These are phyloP conservation scores for Vaccinium corymbosum DNA, from an alignment of 148 eudicot genomes.

Conservation along the genomic window DNA sequence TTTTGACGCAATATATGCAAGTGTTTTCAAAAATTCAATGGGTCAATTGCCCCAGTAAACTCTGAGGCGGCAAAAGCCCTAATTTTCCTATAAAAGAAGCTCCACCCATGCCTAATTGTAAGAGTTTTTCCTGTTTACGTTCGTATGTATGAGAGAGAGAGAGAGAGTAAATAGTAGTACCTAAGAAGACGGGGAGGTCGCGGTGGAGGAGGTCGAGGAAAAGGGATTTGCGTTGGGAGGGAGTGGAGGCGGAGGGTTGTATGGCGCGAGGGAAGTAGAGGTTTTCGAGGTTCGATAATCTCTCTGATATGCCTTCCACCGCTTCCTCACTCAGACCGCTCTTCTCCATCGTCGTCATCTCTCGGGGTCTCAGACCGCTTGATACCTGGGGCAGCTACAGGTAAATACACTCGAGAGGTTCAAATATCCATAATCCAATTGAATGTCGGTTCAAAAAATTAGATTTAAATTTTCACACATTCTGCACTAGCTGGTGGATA, in stretches of 20 bases:
- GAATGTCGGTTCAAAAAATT: too few relatives aligned
- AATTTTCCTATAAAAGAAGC: not conserved
- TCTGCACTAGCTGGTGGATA: too few relatives aligned
- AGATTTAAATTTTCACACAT: too few relatives aligned
- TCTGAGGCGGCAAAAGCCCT: not conserved
- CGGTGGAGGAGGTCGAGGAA: constrained; percentile 73
- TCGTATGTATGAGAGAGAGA: not conserved
- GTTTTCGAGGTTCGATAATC: constrained; percentile 63
- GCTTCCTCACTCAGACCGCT: constrained; percentile 26
- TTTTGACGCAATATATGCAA: not conserved
- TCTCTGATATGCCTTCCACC: constrained; percentile 50
- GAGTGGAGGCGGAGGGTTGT: constrained; percentile 45
- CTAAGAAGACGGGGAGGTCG: constrained; percentile 77
- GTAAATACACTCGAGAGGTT: too few relatives aligned
- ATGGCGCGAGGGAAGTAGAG: constrained; percentile 78
- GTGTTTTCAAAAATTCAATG: not conserved
- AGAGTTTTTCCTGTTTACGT: not conserved
- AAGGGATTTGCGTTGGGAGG: constrained; percentile 64
- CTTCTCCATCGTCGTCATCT: constrained; percentile 13
- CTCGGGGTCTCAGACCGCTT: not conserved
- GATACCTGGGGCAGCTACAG: too few relatives aligned
- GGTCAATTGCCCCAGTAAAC: not conserved
- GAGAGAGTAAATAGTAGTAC: constrained; percentile 25
- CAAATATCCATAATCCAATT: too few relatives aligned
- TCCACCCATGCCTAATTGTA: not conserved